Base-by-base conservation (phyloP, 345 rosid genomes). In the Boechera divaricarpa region DNA sequence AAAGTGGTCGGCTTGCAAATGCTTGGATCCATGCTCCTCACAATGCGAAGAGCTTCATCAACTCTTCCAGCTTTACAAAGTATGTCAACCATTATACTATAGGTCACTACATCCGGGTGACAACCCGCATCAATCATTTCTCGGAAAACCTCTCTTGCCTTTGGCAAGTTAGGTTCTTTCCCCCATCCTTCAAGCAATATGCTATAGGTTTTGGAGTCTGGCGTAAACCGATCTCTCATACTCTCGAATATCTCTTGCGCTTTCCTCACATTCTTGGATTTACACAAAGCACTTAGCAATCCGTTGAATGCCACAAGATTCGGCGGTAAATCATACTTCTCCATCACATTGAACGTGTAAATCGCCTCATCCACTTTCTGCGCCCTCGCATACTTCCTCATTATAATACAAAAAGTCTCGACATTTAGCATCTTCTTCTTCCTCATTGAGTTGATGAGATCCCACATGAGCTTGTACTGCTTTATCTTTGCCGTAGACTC, bases 171-270 rank as follows among this genome's bases (percentile, higher is more conserved):
- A 0, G 97, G 98, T 57, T 83, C 90, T 73, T 83, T 91, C 26
- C 97, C 98, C 98, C 98, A 94, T 29, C 96, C 98, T 21, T 85
- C 93, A 78, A 91, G 78, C 88, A 94, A 72, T 80, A 94, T 90
- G 63, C 97, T 94, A 75, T 85, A 94, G 5, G 97, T 91, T 75
- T 94, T 91, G 4, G 91, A 82, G 68, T 88, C 88, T 0, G 90
- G 91, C 12, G 51, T 73, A 80, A 88, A 88, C 33, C 48, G 73
- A 35, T 82, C 88, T 67, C 86, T 90, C 90, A 85, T 82, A 16
- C 55, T 69, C 75, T 91, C 90, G 35, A 94, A 91, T 24, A 94
- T 84, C 83, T 90, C 96, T 38, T 94, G 95, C 13, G 97, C 98
- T 76, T 89, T 91, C 84, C 95, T 87, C 77, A 94, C 92, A 70